phyloP scores from a whole-genome alignment of 2,329 filamentous ascomycete species.

The Macrophomina tecta region DNA sequence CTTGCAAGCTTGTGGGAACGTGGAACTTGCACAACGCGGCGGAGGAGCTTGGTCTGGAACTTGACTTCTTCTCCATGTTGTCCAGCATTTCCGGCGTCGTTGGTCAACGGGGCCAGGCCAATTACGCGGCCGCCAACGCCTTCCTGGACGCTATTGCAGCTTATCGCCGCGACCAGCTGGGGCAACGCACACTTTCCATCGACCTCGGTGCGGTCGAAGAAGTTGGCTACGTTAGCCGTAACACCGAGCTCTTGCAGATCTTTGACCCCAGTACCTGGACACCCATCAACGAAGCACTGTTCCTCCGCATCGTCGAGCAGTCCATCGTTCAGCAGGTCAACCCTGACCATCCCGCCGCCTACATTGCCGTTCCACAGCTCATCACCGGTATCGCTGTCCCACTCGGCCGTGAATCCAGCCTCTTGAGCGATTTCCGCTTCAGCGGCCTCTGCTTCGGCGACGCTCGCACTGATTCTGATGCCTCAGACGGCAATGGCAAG shows the following conservation, averaged over 20 bases:
- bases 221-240: slow-evolving; percentile 31
- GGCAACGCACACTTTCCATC: slow-evolving; percentile 53
- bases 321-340: slow-evolving; percentile 31
- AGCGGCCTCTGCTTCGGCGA: not conserved
- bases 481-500: not conserved
- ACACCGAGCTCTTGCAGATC: not conserved
- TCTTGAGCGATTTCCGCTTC: not conserved
- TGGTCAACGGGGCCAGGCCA: slow-evolving; percentile 31
- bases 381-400: slow-evolving; percentile 11
- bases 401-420: not conserved
- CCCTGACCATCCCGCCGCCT: not conserved
- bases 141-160: slow-evolving; percentile 33
- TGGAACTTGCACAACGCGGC: slow-evolving; percentile 36
- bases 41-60: not conserved
- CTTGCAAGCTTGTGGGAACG: slow-evolving; percentile 44
- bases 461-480: not conserved
- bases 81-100: slow-evolving; percentile 34
- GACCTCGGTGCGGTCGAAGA: slow-evolving; percentile 35
- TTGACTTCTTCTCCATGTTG: slow-evolving; percentile 37
- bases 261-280: slow-evolving; percentile 27
- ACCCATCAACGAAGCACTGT: slow-evolving; percentile 30
- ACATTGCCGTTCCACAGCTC: not conserved
- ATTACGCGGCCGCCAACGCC: slow-evolving; percentile 34
- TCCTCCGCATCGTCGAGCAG: slow-evolving; percentile 29
- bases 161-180: slow-evolving; percentile 32